Base-by-base conservation (phyloP, 2,329 filamentous ascomycete species). In the Ceratocystis huliohia region DNA sequence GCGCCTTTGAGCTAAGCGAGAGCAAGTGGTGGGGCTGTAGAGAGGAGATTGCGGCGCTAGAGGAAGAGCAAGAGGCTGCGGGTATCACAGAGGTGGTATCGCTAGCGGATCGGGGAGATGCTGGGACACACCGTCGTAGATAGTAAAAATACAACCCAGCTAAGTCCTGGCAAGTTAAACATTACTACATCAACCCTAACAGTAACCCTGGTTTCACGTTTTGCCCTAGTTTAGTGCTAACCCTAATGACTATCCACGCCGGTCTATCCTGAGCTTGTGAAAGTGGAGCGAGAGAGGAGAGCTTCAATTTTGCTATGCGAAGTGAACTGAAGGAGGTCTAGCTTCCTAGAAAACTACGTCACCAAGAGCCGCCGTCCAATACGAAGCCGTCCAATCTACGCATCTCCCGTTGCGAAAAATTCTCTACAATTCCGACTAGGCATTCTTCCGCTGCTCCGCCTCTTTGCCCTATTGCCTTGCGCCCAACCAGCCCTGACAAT, bases 11-110 rank as follows among this genome's bases (percentile, higher is more conserved):
- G 73, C 82, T 91, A 70, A 92, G 92, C 50, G 94, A 99, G 76
- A 89, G 92, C 77, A 96, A 96, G 75, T 99, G 94, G 94, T 99
- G 94, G 94, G 94, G 96, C 79, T 91, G 88, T 74, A 84, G 94
- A 71, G 94, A 99, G 78, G 93, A 97, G 77, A 89, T 99, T 70
- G 88, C 87, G 65, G 88, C 85, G 5, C 76, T 97, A 73, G 94
- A 99, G 76, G 93, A 96, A 76, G 93, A 96, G 78, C 91, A 97
- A 78, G 93, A 96, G 76, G 92, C 89, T 62, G 90, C 91, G 44
- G 92, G 94, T 8, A 96, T 97, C 75, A 89, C 91, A 17, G 94
- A 97, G 78, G 90, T 97, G 56, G 89, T 97, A 65, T 94, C 87
- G 73, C 79, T 97, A 73, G 86, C 87, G 63, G 91, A 96, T 71